phyloP scores from a whole-genome alignment of 257 asterid genomes.

The Solanum tacnaense region DNA sequence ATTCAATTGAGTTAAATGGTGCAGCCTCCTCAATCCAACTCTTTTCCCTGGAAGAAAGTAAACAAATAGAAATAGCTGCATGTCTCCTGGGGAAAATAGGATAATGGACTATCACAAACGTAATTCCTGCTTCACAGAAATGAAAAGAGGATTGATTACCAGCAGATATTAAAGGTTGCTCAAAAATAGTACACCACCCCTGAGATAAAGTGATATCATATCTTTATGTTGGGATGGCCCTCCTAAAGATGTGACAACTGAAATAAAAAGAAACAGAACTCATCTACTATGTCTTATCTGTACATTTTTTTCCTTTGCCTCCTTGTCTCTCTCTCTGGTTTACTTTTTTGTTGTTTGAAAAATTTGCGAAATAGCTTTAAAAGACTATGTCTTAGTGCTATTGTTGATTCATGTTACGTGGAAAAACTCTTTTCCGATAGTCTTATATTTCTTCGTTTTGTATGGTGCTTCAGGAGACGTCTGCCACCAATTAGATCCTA shows the following conservation, averaged over 20 bases:
- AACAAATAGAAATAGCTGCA: not conserved
- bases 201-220: not conserved
- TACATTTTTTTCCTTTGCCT: not conserved
- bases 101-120: not conserved
- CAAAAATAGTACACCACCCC: not conserved
- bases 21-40: not conserved
- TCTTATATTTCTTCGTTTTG: slow-evolving; percentile 4
- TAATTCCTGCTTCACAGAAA: not conserved
- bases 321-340: not conserved
- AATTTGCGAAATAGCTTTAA: not conserved
- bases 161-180: not conserved
- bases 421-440: not conserved
- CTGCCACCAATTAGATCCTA: slow-evolving; percentile 66
- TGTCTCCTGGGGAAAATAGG: not conserved
- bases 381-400: not conserved
- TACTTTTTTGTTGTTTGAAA: not conserved
- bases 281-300: not conserved
- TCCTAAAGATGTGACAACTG: not conserved
- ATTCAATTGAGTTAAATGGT: not conserved
- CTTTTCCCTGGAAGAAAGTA: not conserved
- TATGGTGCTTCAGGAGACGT: slow-evolving; percentile 59
- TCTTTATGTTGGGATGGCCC: not conserved
- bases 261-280: not conserved
- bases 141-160: not conserved
- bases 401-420: not conserved